A percentile compares a stretch with the other conserved stretches of the same genome.
Evolutionary conservation across 192 early-diverging fungal species (phyloP).

Genomic region (Radiomyces spectabilis): DNA sequence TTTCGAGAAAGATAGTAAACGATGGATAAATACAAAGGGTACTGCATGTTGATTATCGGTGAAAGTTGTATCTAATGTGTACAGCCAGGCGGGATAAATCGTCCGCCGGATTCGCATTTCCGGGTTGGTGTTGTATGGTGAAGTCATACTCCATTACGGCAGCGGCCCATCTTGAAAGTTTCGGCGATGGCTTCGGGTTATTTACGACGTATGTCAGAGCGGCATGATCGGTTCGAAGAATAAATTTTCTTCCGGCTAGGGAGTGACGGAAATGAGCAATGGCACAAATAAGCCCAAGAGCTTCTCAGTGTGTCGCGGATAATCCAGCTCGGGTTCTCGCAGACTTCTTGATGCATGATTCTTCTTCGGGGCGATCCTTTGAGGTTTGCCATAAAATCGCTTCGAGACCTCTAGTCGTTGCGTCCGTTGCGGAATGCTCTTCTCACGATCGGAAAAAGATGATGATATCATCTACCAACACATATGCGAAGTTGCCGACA

Average conservation of each 20-base stretch:
- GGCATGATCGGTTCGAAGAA: not conserved
- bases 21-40: too few relatives aligned
- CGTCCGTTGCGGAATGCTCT: slow-evolving; percentile 32
- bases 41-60: too few relatives aligned
- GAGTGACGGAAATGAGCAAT: not conserved
- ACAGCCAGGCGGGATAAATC: too few relatives aligned
- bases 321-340: not conserved
- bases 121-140: not conserved
- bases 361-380: not conserved
- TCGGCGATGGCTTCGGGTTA: not conserved
- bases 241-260: not conserved
- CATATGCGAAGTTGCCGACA: slow-evolving; percentile 10
- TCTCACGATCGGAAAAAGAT: slow-evolving; percentile 21
- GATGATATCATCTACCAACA: slow-evolving; percentile 38
- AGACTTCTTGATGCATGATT: not conserved
- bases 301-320: not conserved
- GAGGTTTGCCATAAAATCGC: not conserved
- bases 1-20: too few relatives aligned
- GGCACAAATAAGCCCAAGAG: not conserved
- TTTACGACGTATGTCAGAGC: not conserved
- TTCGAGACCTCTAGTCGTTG: slow-evolving; percentile 1
- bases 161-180: not conserved
- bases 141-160: slow-evolving; percentile 8
- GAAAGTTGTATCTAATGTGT: too few relatives aligned
- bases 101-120: too few relatives aligned